Conservation (phyloP, 768 basidiomycete genomes). For the Plicaturopsis crispa region DNA sequence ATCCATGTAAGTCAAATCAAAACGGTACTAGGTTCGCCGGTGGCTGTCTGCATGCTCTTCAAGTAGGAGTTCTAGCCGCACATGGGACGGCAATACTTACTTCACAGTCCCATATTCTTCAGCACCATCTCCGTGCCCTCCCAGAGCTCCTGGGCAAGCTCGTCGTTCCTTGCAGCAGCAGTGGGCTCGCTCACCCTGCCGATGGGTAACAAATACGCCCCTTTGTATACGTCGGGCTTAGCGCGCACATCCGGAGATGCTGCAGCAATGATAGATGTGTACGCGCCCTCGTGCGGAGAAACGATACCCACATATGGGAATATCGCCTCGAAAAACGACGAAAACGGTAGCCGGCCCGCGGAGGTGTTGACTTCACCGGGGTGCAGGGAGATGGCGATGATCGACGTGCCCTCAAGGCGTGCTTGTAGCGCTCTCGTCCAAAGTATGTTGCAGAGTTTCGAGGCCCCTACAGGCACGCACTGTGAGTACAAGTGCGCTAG, state of each 20-base stretch:
- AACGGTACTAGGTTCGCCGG: too few species aligned
- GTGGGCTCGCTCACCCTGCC: slow-evolving; percentile 20
- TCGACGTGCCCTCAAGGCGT: slow-evolving; percentile 15
- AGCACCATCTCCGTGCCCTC: slow-evolving; percentile 26
- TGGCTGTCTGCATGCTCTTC: too few species aligned
- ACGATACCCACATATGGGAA: background rate
- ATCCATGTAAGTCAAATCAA: too few species aligned
- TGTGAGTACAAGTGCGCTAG: background rate
- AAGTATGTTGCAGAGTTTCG: background rate
- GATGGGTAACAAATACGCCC: slow-evolving; percentile 28
- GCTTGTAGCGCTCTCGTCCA: background rate
- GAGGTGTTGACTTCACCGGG: slow-evolving; percentile 29
- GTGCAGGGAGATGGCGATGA: slow-evolving; percentile 24
- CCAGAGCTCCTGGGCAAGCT: slow-evolving; percentile 31
- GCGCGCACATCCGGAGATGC: slow-evolving; percentile 25
- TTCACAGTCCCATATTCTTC: slow-evolving; percentile 17
- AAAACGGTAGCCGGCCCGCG: slow-evolving; percentile 1
- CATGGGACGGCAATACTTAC: too few species aligned
- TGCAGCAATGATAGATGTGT: slow-evolving; percentile 32
- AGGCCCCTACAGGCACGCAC: background rate
- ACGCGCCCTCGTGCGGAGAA: slow-evolving; percentile 24
- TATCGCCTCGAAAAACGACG: background rate
- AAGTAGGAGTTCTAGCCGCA: too few species aligned
- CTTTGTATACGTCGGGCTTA: slow-evolving; percentile 25
- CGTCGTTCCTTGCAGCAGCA: slow-evolving; percentile 19